Base-by-base conservation (phyloP, 164 flowering plant genomes). In the Vitis amurensis region DNA sequence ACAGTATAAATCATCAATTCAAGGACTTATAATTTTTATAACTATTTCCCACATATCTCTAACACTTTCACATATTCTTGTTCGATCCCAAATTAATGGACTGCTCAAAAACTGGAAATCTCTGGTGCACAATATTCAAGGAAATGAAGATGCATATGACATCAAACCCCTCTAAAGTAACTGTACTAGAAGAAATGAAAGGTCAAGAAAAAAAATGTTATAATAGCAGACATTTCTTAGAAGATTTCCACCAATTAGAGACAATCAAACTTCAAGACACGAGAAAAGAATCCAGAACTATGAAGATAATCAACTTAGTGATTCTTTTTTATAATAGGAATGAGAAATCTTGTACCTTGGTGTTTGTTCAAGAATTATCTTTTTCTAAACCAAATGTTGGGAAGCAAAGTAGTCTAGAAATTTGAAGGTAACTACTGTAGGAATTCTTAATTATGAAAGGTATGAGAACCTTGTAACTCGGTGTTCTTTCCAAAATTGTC, bases 381-480 rank as follows among this genome's bases (percentile, higher is more conserved):
- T 37, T 37, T 37, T 3, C 44, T 37, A 37, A 37, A 37, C 44
- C 44, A 37, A 6, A 37, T 37, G 44, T 37, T 37, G 7, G 44
- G 3, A 11, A 57, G 63, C 63, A 48, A 10, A 58, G 13, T 10
- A 61, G 12, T 63, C 14, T 27, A 49, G 52, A 63, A 27, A 70
- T 44, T 62, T 70, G 8, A 19, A 11, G 30, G 12, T 11, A 61
- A 55, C 62, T 30, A 61, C 61, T 51, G 47, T 12, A 58, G 9
- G 48, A 59, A 15, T 31, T 47, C 49, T 27, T 49, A 53, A 17
- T 37, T 37, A 37, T n/a, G 23, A 19, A 50, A 74, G 19, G 50
- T 51, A 71, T 48, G 12, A 50, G 68, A 23, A 89, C 82, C 90
- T 82, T 79, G 83, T 55, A 81, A 66, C 23, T 84, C 91, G 2